phyloP scores from a whole-genome alignment of 2,329 filamentous ascomycete species.

The Huntiella abstrusa region DNA sequence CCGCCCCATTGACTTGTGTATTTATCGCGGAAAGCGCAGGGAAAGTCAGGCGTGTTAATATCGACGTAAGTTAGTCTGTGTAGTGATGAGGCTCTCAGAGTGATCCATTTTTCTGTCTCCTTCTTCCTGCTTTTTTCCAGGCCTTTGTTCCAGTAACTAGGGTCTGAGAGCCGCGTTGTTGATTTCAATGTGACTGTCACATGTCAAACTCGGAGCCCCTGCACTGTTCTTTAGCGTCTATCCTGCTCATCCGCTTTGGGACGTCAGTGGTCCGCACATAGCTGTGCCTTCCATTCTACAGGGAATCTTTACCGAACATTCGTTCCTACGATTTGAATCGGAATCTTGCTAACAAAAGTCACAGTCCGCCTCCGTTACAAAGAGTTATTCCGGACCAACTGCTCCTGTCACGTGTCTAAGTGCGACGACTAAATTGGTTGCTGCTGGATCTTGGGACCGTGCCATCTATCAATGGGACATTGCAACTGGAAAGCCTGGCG shows the following conservation, averaged over 20 bases:
- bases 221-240: not conserved
- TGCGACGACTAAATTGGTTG: slow-evolving; percentile 45
- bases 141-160: not conserved
- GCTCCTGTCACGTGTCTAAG: slow-evolving; percentile 66
- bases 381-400: slow-evolving; percentile 49
- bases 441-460: slow-evolving; percentile 91
- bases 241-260: not conserved
- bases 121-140: not conserved
- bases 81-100: no score
- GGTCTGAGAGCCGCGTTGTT: not conserved
- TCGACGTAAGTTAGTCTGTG: slow-evolving; percentile 39
- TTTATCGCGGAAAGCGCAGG: slow-evolving; percentile 82
- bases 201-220: not conserved
- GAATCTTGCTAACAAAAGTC: not conserved
- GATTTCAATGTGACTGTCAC: not conserved
- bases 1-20: slow-evolving; percentile 35
- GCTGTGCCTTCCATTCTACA: not conserved
- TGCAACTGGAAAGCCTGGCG: slow-evolving; percentile 28
- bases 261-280: not conserved
- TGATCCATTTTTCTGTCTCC: no score
- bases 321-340: not conserved
- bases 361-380: slow-evolving; percentile 9
- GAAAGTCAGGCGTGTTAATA: slow-evolving; percentile 49
- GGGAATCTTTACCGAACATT: not conserved
- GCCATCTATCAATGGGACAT: slow-evolving; percentile 71